Evolutionary conservation across 768 basidiomycete species (phyloP), one percentile per base, ranked within the genome.

Genomic region (Aureoboletus auriporus): DNA sequence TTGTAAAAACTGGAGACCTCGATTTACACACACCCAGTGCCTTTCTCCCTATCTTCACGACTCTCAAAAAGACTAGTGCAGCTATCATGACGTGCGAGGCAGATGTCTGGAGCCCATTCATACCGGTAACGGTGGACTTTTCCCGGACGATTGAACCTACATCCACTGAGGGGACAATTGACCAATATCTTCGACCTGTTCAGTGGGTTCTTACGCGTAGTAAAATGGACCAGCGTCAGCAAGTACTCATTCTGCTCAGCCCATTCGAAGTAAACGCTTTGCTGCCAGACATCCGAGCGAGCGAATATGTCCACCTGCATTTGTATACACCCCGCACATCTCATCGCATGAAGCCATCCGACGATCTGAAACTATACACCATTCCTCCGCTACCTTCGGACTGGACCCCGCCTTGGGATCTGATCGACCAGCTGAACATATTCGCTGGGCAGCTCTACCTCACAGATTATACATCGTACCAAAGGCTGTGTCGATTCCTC

Each of bases 401-500:
- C 13, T 47, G 46, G 40, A 42, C 13, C 13, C 46, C 39, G 5
- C 33, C 40, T 3, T 42, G 40, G 46, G 23, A 35, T 28, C 40
- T 47, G 0, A 34, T 47, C 9, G 46, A 47, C 31, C 39, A 47
- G 31, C 33, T 47, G 13, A 31, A 47, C 8, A 20, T 47, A 14
- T 47, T 31, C 12, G 5, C 27, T 76, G 75, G 76, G 55, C 65
- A 5, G 30, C 30, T 31, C 9, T 31, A 31, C 41, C 33, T 47
- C 30, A 41, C 27, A 29, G 39, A 47, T 26, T 20, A 35, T n/a
- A 11, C 27, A 1, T 10, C 46, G 8, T 47, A 41, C 27, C 23
- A 35, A 5, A 39, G 46, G 6, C 20, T 37, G 8, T 20, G 47
- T 8, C 7, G 6, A 23, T 38, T 48, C 28, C 40, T 23, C 20